Evolutionary conservation across 768 basidiomycete species (phyloP), one percentile per base, ranked within the genome.

Genomic region (Erythrobasidium yunnanense): DNA sequence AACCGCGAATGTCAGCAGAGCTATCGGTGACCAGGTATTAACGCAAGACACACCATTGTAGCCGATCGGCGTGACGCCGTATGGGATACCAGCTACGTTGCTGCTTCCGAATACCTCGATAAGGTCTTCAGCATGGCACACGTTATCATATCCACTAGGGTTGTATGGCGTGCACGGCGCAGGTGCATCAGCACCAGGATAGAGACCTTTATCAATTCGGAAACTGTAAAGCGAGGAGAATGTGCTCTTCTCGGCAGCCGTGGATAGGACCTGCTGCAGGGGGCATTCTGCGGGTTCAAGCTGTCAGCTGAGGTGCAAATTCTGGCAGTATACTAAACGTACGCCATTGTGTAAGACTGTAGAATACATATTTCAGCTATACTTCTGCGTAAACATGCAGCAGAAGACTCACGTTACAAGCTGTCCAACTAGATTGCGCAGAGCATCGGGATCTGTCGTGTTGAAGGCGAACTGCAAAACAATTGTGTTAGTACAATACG

Each of bases 71-170:
- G 8, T 29, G 22, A 35, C 52, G n/a, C 17, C 34, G 33, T 34
- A 54, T 4, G 51, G 33, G 2, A 34, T 15, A 15, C 65, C 65
- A 4, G 22, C 13, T 32, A 66, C 54, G 33, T 66, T 56, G 38
- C 34, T 46, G 32, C 20, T 35, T 13, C 32, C 33, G 30, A 66
- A 66, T 11, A 66, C 65, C 20, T 57, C 63, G 3, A 45, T 50
- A 23, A 65, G 33, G 32, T 67, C 66, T 23, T 65, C 66, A 8
- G 60, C 25, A 33, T 67, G 66, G 33, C 66, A 67, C n/a, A 67
- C 66, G 35, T 42, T 45, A 38, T 65, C 66, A 27, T 50, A 18
- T 11, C 66, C 66, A 5, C 56, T 58, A 8, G 42, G 17, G 33
- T 33, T 66, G 23, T 46, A n/a, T 13, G 60, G 8, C 22, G 60